Base-by-base conservation (phyloP, 805 yeast genomes). In the Metschnikowia picachoensis region DNA sequence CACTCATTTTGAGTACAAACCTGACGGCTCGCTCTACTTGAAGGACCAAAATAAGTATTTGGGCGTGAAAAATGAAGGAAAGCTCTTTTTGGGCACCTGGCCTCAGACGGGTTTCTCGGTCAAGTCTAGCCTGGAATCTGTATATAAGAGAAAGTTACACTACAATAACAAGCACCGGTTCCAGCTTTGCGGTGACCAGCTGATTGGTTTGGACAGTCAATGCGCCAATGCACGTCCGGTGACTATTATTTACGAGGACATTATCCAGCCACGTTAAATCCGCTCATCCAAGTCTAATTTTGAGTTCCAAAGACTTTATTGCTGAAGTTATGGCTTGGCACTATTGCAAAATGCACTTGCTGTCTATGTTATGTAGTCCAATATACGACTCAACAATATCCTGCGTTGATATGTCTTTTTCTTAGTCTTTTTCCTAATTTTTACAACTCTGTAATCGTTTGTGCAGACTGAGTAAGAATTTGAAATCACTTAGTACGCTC, bases 151-250 rank as follows among this genome's bases (percentile, higher is more conserved):
- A 35, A 15, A 7, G 10, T 16, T 44, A 10, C 13, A 10, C 8
- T 35, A 30, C n/a, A 17, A 35, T 8, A 20, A 29, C 3, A 13
- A 13, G n/a, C 15, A 17, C 16, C 37, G 7, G 16, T 44, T 44
- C 28, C 40, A 44, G 30, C 40, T 44, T 25, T 44, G 47, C 16
- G 32, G 28, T 10, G 47, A 44, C 20, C 35, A 35, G 15, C 47
- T 44, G 47, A 39, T 44, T 39, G 43, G 43, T 2, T 39, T 17
- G 33, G 30, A 39, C 20, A 44, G 47, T 14, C 35, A 39, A 15
- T 44, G 47, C 16, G 33, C 29, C 13, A 40, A 31, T 11, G 43
- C 43, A 5, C 47, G 38, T n/a, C 14, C 29, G 2, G 30, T 39
- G 10, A n/a, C 32, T 6, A 35, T 44, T 14, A 25, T 20, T 15